Evolutionary conservation across 805 yeast genomes (phyloP), one percentile per base, ranked within the genome.

Genomic region (Metschnikowia hibisci): DNA sequence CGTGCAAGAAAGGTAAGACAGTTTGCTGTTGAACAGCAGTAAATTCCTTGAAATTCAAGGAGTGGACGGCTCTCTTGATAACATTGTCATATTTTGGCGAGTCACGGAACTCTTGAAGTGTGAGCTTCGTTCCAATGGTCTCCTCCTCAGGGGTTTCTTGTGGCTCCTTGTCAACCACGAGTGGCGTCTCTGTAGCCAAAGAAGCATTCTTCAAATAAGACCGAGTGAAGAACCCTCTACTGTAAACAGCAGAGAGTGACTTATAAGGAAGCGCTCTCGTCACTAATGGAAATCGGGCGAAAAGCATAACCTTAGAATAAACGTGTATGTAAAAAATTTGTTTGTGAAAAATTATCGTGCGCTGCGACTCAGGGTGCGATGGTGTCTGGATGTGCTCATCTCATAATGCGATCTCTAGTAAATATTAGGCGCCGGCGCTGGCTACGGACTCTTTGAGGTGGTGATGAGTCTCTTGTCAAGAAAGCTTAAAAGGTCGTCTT

Each of bases 11-110:
- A 16, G 86, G 84, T 37, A 73, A 67, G 34, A 85, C 72, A 10
- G 89, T 70, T 51, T 73, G 68, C 44, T 77, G 75, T 60, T 86
- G 95, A 23, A 85, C 91, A 3, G 81, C 77, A 1, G 93, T 85
- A 52, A 86, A 69, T 10, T 71, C 67, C 6, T 61, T 61, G 54
- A 75, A 80, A 2, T 79, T 76, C 44, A 52, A 45, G 6, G 43
- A 37, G 23, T 44, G 41, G 27, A 52, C 50, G 12, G 50, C 48
- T 23, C 41, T 42, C 32, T 47, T 44, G 34, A 52, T 41, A 23
- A 41, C 22, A 13, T 30, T 32, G 33, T 51, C 40, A 29, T 51
- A 48, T 16, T 32, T 28, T 13, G 39, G 40, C 27, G 44, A 36
- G 32, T 45, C 43, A 16, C 41, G 33, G 40, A 52, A 46, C 32